Evolutionary conservation across 148 eudicot genomes (phyloP).

Genomic region (Gaultheria prostrata): DNA sequence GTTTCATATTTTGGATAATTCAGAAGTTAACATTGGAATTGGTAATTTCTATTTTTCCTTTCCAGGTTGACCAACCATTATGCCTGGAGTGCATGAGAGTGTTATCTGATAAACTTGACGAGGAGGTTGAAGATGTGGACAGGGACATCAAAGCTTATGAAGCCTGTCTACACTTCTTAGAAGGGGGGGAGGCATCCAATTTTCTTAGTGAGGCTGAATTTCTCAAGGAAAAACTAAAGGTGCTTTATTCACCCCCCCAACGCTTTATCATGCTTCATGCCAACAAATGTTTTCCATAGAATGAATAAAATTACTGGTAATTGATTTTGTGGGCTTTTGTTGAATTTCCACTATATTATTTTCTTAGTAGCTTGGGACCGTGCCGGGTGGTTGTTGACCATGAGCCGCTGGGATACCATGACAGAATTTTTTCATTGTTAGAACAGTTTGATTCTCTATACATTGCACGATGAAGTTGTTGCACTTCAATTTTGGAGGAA

Average conservation of each 20-base stretch:
- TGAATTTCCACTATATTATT: not conserved
- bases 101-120: slow-evolving; percentile 89
- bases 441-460: not conserved
- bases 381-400: not conserved
- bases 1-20: no score
- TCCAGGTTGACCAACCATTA: slow-evolving; percentile 88
- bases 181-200: slow-evolving; percentile 69
- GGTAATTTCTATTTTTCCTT: slow-evolving; percentile 3
- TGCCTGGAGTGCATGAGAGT: slow-evolving; percentile 98
- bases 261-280: not conserved
- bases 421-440: not conserved
- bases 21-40: not conserved
- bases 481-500: not conserved
- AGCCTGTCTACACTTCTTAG: slow-evolving; percentile 80
- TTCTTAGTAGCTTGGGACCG: not conserved
- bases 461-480: not conserved
- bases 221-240: slow-evolving; percentile 88
- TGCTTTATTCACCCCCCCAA: slow-evolving; percentile 22
- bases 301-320: not conserved
- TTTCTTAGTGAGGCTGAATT: slow-evolving; percentile 88
- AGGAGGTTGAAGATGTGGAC: slow-evolving; percentile 93
- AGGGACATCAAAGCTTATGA: slow-evolving; percentile 85
- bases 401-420: not conserved
- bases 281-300: not conserved
- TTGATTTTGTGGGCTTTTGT: not conserved